Evolutionary conservation across 129 eudicot genomes (phyloP).

Genomic region (Mikania micrantha): DNA sequence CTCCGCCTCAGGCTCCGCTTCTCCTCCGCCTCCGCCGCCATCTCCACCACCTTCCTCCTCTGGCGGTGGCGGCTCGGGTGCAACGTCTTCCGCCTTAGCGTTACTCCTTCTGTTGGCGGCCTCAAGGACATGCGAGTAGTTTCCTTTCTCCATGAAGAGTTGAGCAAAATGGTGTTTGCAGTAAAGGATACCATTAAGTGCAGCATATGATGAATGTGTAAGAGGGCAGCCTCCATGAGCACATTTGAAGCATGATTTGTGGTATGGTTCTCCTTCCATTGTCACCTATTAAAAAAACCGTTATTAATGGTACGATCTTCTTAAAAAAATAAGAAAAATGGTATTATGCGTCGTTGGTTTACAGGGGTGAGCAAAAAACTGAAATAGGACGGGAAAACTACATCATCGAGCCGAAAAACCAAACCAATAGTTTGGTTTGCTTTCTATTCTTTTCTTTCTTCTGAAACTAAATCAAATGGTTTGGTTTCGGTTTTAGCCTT

Average conservation of each 20-base stretch:
- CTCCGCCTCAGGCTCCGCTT: neutral
- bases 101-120: slow-evolving; percentile 60
- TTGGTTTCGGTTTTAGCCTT: too few species aligned
- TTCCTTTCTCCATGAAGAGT: slow-evolving; percentile 97
- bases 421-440: too few species aligned
- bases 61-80: slow-evolving; percentile 6
- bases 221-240: slow-evolving; percentile 96
- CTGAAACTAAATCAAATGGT: too few species aligned
- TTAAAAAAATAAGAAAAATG: too few species aligned
- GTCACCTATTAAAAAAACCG: slow-evolving; percentile 52
- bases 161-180: slow-evolving; percentile 91
- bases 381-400: too few species aligned
- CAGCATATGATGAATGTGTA: slow-evolving; percentile 91
- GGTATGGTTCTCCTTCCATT: slow-evolving; percentile 89
- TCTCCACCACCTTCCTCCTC: slow-evolving; percentile 24
- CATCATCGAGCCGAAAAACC: too few species aligned
- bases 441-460: too few species aligned
- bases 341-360: too few species aligned
- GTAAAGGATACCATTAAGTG: slow-evolving; percentile 79
- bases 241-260: slow-evolving; percentile 87
- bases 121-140: slow-evolving; percentile 67
- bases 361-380: too few species aligned
- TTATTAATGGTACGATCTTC: too few species aligned
- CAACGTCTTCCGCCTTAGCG: slow-evolving; percentile 28
- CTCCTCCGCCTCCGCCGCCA: slow-evolving; percentile 14